These are phyloP conservation scores for Peronospora belbahrii DNA, from an alignment of 352 stramenopile species.

Conservation along the genomic window DNA sequence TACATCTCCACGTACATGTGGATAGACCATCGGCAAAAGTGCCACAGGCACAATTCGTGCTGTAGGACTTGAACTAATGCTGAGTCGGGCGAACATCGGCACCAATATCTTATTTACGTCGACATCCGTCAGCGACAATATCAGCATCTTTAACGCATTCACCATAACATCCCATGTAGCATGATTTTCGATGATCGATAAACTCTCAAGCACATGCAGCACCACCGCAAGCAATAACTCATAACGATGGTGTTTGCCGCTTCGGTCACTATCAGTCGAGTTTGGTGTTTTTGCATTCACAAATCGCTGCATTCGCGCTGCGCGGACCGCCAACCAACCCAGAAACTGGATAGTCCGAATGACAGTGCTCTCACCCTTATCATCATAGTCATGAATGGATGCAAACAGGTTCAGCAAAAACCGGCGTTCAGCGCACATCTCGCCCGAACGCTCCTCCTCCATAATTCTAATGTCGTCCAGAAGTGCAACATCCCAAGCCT, in stretches of 20 bases:
- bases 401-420: conserved; percentile 81
- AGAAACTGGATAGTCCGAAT: conserved; percentile 80
- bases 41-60: conserved; percentile 77
- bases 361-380: conserved; percentile 82
- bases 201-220: conserved; percentile 74
- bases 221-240: conserved; percentile 68
- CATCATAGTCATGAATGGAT: conserved; percentile 80
- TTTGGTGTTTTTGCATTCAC: conserved; percentile 25
- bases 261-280: conserved; percentile 11
- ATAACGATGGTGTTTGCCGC: conserved; percentile 41
- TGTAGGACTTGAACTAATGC: conserved; percentile 76
- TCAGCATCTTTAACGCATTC: conserved; percentile 69
- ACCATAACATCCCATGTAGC: conserved; percentile 87
- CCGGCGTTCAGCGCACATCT: conserved; percentile 72
- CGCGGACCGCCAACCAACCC: conserved; percentile 65
- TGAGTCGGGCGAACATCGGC: conserved; percentile 75
- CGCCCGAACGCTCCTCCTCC: conserved; percentile 50
- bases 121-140: conserved; percentile 44
- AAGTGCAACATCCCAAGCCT: conserved; percentile 45
- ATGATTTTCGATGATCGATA: conserved; percentile 87
- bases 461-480: conserved; percentile 50
- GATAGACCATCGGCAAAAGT: conserved; percentile 70
- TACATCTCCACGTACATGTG: conserved; percentile 57
- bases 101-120: conserved; percentile 62
- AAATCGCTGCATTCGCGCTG: conserved; percentile 55